Evolutionary conservation across 2,329 filamentous ascomycete genomes (phyloP), one percentile per base, ranked within the genome.

Genomic region (Stagonosporopsis rhizophila): DNA sequence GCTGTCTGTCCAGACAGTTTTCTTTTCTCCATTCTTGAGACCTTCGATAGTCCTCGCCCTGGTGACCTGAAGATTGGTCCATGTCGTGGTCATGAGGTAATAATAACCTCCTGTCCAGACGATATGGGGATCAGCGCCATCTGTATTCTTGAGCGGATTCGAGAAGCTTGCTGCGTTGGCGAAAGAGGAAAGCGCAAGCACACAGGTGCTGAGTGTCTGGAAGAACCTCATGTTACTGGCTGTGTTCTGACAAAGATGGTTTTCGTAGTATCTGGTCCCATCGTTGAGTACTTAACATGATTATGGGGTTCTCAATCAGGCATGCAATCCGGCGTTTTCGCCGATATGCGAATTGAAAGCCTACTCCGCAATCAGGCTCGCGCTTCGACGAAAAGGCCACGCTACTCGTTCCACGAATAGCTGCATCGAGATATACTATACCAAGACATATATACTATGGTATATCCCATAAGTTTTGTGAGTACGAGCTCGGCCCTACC

Each of bases 71-170:
- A 87, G 74, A 58, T 86, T 76, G 1, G 74, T 80, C 82, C 82
- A 87, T 23, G 82, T 82, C 0, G 83, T 86, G 0, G 82, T 82
- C 61, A 84, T 79, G 25, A 87, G 74, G 59, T 86, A 85, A 70
- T 86, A 86, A 61, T 82, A 85, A 0, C 82, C 83, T 11, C 78
- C 80, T 0, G 76, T 77, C 50, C 79, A 85, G 1, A 80, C 79
- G 6, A 86, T 79, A 57, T 81, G 81, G 0, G 84, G 82, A 60
- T 86, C 83, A 19, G 78, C 80, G 8, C 84, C 83, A 34, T 81
- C 78, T 0, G 77, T 77, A 17, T 75, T 73, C 32, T 80, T 79
- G 46, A 86, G 76, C 0, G 83, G 82, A 56, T 86, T 86, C 30
- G 80, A 81, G 60, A 79, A 85, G 17, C 78, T 74, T 27, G 73